A percentile compares a stretch with the other conserved stretches of the same genome.
phyloP scores from a whole-genome alignment of 192 early-diverging fungal species.

The Coemansia sp. region DNA sequence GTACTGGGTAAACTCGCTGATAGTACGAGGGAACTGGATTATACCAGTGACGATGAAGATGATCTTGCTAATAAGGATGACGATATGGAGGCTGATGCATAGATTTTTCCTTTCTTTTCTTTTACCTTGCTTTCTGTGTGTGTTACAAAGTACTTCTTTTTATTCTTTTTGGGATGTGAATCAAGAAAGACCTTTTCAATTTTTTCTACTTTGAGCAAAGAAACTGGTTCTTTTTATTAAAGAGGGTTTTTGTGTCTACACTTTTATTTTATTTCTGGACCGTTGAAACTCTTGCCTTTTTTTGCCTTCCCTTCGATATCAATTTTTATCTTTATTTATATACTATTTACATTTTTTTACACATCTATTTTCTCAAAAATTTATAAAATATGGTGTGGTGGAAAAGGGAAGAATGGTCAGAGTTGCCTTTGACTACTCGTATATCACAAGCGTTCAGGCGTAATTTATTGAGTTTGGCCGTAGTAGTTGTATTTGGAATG shows the following conservation, averaged over 20 bases:
- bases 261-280: conserved; percentile 2
- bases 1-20: conserved; percentile 56
- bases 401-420: background rate
- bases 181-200: background rate
- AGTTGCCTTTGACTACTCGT: conserved; percentile 2
- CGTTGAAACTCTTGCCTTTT: background rate
- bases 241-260: background rate
- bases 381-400: conserved; percentile 7
- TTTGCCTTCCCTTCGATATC: background rate
- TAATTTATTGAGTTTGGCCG: background rate
- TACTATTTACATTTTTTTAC: background rate
- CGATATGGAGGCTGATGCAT: background rate
- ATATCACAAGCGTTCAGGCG: conserved; percentile 1
- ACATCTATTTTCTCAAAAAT: too few species aligned
- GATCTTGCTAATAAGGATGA: background rate
- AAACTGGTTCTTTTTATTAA: background rate
- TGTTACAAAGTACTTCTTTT: conserved; percentile 5
- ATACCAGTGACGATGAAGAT: conserved; percentile 47
- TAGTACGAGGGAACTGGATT: conserved; percentile 48
- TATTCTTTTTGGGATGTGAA: background rate
- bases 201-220: background rate
- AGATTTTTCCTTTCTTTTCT: background rate
- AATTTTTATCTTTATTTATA: background rate
- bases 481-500: conserved; percentile 6
- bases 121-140: background rate